phyloP scores from a whole-genome alignment of 345 rosid species.

The Sonneratia alba region DNA sequence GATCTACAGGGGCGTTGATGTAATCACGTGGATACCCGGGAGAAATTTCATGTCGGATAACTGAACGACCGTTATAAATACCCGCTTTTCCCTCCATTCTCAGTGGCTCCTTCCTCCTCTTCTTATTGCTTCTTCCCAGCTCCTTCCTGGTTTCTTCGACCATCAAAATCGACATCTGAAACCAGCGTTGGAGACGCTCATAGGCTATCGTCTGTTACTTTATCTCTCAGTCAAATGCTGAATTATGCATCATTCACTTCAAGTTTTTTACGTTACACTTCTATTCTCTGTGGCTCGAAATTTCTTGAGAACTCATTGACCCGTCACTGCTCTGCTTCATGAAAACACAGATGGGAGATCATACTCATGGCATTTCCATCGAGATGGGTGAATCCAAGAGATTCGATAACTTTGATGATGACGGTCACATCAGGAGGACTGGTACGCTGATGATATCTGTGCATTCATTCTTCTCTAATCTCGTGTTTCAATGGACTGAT shows the following conservation, averaged over 20 bases:
- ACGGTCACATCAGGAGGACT: slow-evolving; percentile 28
- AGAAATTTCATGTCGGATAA: background rate
- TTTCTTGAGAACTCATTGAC: background rate
- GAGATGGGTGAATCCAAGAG: slow-evolving; percentile 5
- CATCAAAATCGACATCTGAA: background rate
- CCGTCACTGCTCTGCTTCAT: background rate
- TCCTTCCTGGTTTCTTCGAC: background rate
- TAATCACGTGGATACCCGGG: background rate
- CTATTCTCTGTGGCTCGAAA: background rate
- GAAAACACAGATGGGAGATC: slow-evolving; percentile 14
- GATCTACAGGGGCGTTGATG: background rate
- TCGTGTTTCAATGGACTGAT: background rate
- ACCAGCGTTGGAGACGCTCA: background rate
- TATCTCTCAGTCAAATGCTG: background rate
- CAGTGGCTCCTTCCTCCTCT: background rate
- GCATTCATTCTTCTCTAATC: background rate
- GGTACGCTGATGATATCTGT: slow-evolving; percentile 11
- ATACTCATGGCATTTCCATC: slow-evolving; percentile 10
- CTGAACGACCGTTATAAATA: background rate
- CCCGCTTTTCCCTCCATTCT: background rate
- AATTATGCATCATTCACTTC: background rate
- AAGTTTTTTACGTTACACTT: background rate
- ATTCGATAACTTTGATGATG: slow-evolving; percentile 25
- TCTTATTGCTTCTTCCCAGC: too few species aligned
- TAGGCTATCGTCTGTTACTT: background rate